These are phyloP conservation scores for Gentiana dahurica DNA, from an alignment of 257 asterid species.

Conservation along the genomic window DNA sequence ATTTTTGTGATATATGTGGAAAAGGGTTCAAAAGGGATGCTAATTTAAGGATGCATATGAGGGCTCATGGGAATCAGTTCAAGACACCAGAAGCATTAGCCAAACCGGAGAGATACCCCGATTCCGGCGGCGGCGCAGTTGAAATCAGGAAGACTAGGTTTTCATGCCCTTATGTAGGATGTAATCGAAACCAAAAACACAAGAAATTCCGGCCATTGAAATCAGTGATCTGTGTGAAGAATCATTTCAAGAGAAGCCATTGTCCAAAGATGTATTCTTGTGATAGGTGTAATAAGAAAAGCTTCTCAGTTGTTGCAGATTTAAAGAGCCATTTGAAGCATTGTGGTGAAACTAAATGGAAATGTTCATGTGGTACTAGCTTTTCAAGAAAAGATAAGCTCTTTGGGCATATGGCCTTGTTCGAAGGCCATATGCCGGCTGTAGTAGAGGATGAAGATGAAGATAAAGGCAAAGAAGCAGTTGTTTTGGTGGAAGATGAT, in stretches of 20 bases:
- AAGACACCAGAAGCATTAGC: conserved; percentile 74
- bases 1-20: conserved; percentile 81
- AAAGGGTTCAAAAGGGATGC: conserved; percentile 97
- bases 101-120: conserved; percentile 40
- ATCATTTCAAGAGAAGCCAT: conserved; percentile 91
- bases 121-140: background rate
- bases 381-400: conserved; percentile 88
- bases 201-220: conserved; percentile 67
- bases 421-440: conserved; percentile 95
- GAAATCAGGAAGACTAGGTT: conserved; percentile 31
- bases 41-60: conserved; percentile 93
- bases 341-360: conserved; percentile 84
- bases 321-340: conserved; percentile 84
- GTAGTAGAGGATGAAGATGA: conserved; percentile 22
- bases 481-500: conserved; percentile 14
- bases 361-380: conserved; percentile 75
- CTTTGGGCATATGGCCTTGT: conserved; percentile 79
- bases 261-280: conserved; percentile 86
- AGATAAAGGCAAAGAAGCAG: conserved; percentile 8
- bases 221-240: conserved; percentile 66
- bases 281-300: conserved; percentile 60
- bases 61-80: conserved; percentile 85
- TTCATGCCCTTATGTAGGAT: conserved; percentile 79
- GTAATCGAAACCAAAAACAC: conserved; percentile 65
- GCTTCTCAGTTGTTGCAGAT: conserved; percentile 80